Evolutionary conservation across 164 flowering plant genomes (phyloP), one percentile per base, ranked within the genome.

Genomic region (Houttuynia cordata): DNA sequence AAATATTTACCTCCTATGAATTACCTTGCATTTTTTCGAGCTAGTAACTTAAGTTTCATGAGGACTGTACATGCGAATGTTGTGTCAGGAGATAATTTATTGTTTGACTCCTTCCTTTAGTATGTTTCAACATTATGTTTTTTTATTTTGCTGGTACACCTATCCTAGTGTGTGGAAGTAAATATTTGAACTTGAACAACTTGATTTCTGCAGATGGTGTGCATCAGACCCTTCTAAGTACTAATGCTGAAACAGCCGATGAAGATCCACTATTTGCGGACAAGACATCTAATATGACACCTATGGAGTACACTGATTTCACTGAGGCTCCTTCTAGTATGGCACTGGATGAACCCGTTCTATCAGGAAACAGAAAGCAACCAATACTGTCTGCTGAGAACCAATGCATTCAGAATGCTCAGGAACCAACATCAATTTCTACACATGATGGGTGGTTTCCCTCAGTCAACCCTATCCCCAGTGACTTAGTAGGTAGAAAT

Each of bases 251-350:
- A 56, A 65, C 54, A 25, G 8, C 71, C 17, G 62, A 53, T 45
- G 52, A 58, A 8, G 75, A 61, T 42, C 66, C 65, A n/a, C 62
- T 61, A 55, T 50, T 41, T 41, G 53, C 59, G 19, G 55, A 60
- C 56, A 57, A 24, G 51, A 42, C 53, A 54, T 25, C 64, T 9
- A 70, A 57, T 63, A 55, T 50, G 49, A 66, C 64, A 52, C 62
- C 49, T 51, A 34, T 67, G 45, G 73, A 70, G 18, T 71, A 67
- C 56, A 62, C n/a, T n/a, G n/a, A n/a, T n/a, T n/a, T 57, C 13
- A 75, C 66, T 67, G 87, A 85, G 66, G 65, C 87, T 40, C 88
- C 88, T n/a, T 81, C 88, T 60, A 77, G 82, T 68, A 71, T 76
- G 84, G 79, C 86, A 59, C 68, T 78, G 77, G 81, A 77, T 50